Evolutionary conservation across 108 stramenopile genomes (phyloP).

Genomic region (Skeletonema potamos): DNA sequence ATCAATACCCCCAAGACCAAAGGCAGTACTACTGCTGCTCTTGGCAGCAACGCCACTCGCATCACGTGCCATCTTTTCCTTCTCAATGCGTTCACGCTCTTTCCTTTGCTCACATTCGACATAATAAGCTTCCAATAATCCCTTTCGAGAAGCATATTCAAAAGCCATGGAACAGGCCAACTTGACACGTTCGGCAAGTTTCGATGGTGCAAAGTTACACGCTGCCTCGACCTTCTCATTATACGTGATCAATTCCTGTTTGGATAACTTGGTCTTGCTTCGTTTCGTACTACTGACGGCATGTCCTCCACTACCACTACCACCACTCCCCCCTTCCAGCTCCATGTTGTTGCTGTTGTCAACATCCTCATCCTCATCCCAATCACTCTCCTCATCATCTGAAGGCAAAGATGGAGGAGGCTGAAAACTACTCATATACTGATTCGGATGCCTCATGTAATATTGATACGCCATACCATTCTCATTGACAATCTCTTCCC

Average conservation of each 20-base stretch:
- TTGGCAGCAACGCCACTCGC: neutral
- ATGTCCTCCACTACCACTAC: neutral
- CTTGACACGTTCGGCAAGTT: slow-evolving; percentile 37
- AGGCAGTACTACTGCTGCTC: neutral
- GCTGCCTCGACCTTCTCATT: slow-evolving; percentile 9
- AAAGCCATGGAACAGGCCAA: slow-evolving; percentile 28
- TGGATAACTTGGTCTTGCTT: slow-evolving; percentile 20
- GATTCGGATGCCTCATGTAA: slow-evolving; percentile 39
- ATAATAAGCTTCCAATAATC: slow-evolving; percentile 28
- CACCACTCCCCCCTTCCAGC: neutral
- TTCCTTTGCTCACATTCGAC: slow-evolving; percentile 14
- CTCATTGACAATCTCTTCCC: neutral
- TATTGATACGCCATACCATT: slow-evolving; percentile 29
- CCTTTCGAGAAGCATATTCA: slow-evolving; percentile 4
- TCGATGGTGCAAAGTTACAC: slow-evolving; percentile 36
- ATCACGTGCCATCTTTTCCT: slow-evolving; percentile 2
- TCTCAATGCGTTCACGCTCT: slow-evolving; percentile 9
- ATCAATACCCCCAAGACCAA: neutral
- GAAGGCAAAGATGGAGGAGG: slow-evolving; percentile 20
- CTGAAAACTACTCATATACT: slow-evolving; percentile 33
- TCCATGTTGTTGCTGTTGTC: slow-evolving; percentile 10
- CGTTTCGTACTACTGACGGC: neutral
- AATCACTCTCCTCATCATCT: slow-evolving; percentile 20
- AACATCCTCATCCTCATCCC: slow-evolving; percentile 21
- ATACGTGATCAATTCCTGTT: slow-evolving; percentile 12